Evolutionary conservation across 2,329 filamentous ascomycete species (phyloP).

Genomic region (Exophiala spinifera): DNA sequence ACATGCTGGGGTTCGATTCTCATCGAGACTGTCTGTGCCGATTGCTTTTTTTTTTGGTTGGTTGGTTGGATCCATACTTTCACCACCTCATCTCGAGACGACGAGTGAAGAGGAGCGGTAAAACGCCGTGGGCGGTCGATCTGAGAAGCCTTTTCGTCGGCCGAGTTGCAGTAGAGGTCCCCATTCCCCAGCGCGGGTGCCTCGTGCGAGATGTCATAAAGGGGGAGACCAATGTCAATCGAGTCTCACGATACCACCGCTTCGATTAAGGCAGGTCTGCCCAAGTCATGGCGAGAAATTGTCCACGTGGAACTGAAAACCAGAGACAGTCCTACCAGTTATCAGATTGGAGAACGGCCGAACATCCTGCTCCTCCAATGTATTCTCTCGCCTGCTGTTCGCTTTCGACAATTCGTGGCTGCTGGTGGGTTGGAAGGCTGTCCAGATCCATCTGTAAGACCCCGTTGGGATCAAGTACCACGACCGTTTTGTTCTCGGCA

Average conservation of each 20-base stretch:
- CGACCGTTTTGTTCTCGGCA: conserved; percentile 10
- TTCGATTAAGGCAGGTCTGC: too few species aligned
- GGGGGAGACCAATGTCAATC: conserved; percentile 56
- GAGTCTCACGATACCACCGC: too few species aligned
- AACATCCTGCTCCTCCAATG: conserved; percentile 17
- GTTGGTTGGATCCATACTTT: too few species aligned
- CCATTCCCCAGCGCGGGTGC: conserved; percentile 62
- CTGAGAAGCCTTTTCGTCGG: conserved; percentile 80
- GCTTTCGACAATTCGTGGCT: conserved; percentile 14
- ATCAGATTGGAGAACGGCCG: conserved; percentile 14
- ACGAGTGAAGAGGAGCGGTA: too few species aligned
- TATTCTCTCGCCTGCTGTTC: conserved; percentile 17
- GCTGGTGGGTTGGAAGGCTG: conserved; percentile 11
- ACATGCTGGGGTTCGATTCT: too few species aligned
- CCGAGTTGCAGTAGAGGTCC: conserved; percentile 94
- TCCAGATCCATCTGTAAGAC: conserved; percentile 17
- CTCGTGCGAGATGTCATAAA: conserved; percentile 73
- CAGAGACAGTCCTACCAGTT: too few species aligned
- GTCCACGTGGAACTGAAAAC: too few species aligned
- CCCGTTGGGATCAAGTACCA: conserved; percentile 17
- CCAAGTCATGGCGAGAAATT: too few species aligned
- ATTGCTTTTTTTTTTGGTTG: too few species aligned
- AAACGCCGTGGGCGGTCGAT: conserved; percentile 76
- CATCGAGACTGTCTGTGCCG: too few species aligned
- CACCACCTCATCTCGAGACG: too few species aligned